phyloP scores from a whole-genome alignment of 805 yeast genomes.

The Clavispora carvajalis region DNA sequence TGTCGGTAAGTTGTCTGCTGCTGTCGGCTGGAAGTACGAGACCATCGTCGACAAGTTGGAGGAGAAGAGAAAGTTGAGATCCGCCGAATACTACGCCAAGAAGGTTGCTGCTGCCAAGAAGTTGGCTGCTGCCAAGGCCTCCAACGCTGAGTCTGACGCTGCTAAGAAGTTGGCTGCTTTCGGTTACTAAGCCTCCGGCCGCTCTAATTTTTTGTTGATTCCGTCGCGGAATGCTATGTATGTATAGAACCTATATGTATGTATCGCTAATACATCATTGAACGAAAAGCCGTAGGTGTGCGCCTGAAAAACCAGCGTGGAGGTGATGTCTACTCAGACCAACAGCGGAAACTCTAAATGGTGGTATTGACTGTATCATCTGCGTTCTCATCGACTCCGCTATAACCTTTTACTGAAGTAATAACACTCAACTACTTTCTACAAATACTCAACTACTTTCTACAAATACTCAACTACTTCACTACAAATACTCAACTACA shows the following conservation, averaged over 20 bases:
- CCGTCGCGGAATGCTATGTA: slow-evolving; percentile 8
- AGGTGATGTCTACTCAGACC: no score
- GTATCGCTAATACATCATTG: slow-evolving; percentile 14
- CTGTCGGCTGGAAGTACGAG: slow-evolving; percentile 99
- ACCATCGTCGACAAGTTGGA: slow-evolving; percentile 95
- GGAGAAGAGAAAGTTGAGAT: slow-evolving; percentile 98
- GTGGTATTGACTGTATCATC: no score
- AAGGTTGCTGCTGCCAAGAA: slow-evolving; percentile 95
- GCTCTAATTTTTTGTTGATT: slow-evolving; percentile 5
- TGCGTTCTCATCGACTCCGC: no score
- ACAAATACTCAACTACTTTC: no score
- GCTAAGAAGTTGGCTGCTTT: slow-evolving; percentile 91
- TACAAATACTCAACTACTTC: no score
- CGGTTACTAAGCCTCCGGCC: slow-evolving; percentile 75
- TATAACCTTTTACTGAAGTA: no score
- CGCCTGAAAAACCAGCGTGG: no score
- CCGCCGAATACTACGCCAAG: slow-evolving; percentile 98
- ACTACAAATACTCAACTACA: no score
- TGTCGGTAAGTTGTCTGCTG: slow-evolving; percentile 89
- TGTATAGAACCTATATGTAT: slow-evolving; percentile 13
- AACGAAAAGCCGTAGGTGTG: no score
- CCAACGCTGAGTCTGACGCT: slow-evolving; percentile 86
- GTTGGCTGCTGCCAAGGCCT: slow-evolving; percentile 77
- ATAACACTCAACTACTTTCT: no score
- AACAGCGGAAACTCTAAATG: no score